phyloP scores from a whole-genome alignment of 2,329 filamentous ascomycete genomes.

The Ceratocystis destructans region DNA sequence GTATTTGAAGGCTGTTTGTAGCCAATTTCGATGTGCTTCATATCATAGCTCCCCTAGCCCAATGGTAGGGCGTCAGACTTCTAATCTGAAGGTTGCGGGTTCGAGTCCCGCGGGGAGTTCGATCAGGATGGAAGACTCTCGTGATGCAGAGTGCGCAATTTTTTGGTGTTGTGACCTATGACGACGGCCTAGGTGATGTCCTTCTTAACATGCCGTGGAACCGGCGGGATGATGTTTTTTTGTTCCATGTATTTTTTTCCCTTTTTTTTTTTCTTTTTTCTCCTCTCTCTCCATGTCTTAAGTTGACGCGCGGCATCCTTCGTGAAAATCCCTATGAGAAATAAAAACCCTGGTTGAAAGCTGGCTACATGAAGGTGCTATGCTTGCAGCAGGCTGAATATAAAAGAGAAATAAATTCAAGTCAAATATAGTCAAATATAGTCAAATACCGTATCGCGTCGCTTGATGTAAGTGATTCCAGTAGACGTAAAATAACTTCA shows the following conservation, averaged over 20 bases:
- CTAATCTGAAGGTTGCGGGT: conserved; percentile 20
- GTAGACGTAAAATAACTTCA: too few species aligned
- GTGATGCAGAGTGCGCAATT: neutral
- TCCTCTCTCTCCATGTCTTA: neutral
- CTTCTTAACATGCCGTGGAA: too few species aligned
- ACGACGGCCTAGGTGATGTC: neutral
- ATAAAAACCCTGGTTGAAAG: too few species aligned
- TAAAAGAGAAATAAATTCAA: too few species aligned
- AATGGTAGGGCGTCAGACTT: conserved; percentile 20
- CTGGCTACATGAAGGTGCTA: too few species aligned
- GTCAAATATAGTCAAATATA: too few species aligned
- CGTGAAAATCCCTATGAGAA: neutral
- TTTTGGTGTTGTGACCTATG: neutral
- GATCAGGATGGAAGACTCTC: rapidly evolving
- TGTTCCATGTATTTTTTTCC: neutral
- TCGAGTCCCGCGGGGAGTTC: conserved; percentile 20
- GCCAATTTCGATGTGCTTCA: neutral
- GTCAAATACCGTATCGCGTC: too few species aligned
- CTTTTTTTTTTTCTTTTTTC: neutral
- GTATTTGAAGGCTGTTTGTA: neutral
- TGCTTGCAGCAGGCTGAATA: too few species aligned
- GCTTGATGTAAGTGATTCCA: too few species aligned
- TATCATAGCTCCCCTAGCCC: conserved; percentile 17
- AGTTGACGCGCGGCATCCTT: conserved; percentile 4
- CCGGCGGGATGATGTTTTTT: too few species aligned